phyloP scores from a whole-genome alignment of 129 eudicot genomes.

The Lonicera japonica region DNA sequence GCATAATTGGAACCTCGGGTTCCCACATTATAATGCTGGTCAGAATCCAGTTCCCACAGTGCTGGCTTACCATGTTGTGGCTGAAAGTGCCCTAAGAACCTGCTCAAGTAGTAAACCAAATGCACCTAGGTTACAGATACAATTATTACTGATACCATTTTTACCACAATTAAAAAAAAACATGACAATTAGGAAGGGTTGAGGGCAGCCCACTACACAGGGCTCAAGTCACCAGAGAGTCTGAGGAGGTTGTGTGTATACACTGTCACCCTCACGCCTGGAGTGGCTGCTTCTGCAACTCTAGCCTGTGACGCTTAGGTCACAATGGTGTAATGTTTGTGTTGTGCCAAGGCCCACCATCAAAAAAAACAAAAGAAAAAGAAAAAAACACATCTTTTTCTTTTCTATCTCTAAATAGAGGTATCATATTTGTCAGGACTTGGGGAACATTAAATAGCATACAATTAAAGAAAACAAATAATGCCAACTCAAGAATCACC shows the following conservation, averaged over 20 bases:
- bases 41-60: slow-evolving; percentile 97
- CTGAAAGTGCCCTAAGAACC: slow-evolving; percentile 94
- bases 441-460: neutral
- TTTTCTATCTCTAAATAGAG: neutral
- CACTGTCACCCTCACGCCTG: no score
- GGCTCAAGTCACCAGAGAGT: no score
- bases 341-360: no score
- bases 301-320: no score
- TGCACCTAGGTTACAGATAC: neutral
- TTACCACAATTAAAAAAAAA: neutral
- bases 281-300: no score
- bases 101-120: slow-evolving; percentile 19
- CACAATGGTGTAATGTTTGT: no score
- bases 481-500: neutral
- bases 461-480: neutral
- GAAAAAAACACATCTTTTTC: neutral
- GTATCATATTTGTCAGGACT: neutral
- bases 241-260: no score
- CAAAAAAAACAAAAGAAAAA: no score
- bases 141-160: neutral
- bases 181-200: neutral
- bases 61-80: slow-evolving; percentile 87
- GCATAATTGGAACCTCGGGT: slow-evolving; percentile 47
- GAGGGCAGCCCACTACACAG: no score
- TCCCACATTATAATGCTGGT: slow-evolving; percentile 74